These are phyloP conservation scores for Arabidopsis thaliana DNA, from an alignment of 345 rosid species.

Conservation along the genomic window TAIR10.1 NC_003074.8:8992001-8992500, in stretches of 20 bases:
- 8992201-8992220: background rate
- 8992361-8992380: slow-evolving; percentile 10
- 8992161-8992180: background rate
- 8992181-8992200: background rate
- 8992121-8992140: slow-evolving; percentile 17
- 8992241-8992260: background rate
- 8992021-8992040: slow-evolving; percentile 5
- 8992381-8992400: slow-evolving; percentile 16
- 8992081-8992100: slow-evolving; percentile 37
- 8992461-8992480: background rate
- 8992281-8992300: slow-evolving; percentile 28
- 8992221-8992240: slow-evolving; percentile 2
- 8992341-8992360: slow-evolving; percentile 8
- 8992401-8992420: background rate
- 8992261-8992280: slow-evolving; percentile 26
- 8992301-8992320: slow-evolving; percentile 20
- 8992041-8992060: slow-evolving; percentile 2
- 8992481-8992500: background rate
- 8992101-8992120: slow-evolving; percentile 12
- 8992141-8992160: slow-evolving; percentile 17
- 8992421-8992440: background rate
- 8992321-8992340: slow-evolving; percentile 1
- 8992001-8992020: background rate
- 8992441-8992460: background rate
- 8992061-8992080: slow-evolving; percentile 36